Evolutionary conservation across 2,329 filamentous ascomycete species (phyloP).

Genomic region (Microsporum audouinii): DNA sequence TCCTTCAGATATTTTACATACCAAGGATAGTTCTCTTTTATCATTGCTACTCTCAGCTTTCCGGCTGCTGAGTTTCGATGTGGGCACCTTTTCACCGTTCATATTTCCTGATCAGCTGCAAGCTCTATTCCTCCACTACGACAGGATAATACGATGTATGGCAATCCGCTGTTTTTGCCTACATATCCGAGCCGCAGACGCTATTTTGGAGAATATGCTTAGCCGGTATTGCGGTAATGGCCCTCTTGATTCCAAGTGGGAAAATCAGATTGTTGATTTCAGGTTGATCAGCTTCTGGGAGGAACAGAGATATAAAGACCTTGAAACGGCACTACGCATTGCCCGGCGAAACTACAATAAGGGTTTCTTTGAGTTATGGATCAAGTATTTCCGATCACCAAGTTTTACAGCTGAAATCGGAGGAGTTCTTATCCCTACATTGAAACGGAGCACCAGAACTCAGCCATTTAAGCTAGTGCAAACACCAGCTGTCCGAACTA

Average conservation of each 20-base stretch:
- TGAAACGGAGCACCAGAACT: slow-evolving; percentile 39
- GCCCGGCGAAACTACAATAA: slow-evolving; percentile 18
- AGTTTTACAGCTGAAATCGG: slow-evolving; percentile 54
- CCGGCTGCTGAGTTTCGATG: slow-evolving; percentile 68
- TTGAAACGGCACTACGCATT: slow-evolving; percentile 26
- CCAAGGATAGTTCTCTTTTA: slow-evolving; percentile 32
- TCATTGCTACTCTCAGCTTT: slow-evolving; percentile 57
- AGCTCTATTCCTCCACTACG: slow-evolving; percentile 50
- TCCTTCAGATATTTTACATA: slow-evolving; percentile 21
- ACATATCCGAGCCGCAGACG: slow-evolving; percentile 68
- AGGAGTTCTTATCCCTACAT: slow-evolving; percentile 52
- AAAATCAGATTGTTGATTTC: slow-evolving; percentile 66
- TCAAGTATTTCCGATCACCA: slow-evolving; percentile 33
- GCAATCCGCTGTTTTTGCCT: slow-evolving; percentile 71
- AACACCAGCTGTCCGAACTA: slow-evolving; percentile 61
- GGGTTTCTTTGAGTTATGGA: slow-evolving; percentile 17
- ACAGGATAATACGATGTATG: slow-evolving; percentile 60
- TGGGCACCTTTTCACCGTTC: slow-evolving; percentile 52
- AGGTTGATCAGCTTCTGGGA: slow-evolving; percentile 58
- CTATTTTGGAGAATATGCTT: slow-evolving; percentile 61
- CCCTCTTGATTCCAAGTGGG: slow-evolving; percentile 58
- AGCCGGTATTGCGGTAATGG: slow-evolving; percentile 52
- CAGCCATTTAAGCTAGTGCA: slow-evolving; percentile 46
- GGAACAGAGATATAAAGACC: slow-evolving; percentile 43
- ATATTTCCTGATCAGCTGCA: slow-evolving; percentile 59